Base-by-base conservation (phyloP, 208 protist genomes). In the Leishmania lainsoni region DNA sequence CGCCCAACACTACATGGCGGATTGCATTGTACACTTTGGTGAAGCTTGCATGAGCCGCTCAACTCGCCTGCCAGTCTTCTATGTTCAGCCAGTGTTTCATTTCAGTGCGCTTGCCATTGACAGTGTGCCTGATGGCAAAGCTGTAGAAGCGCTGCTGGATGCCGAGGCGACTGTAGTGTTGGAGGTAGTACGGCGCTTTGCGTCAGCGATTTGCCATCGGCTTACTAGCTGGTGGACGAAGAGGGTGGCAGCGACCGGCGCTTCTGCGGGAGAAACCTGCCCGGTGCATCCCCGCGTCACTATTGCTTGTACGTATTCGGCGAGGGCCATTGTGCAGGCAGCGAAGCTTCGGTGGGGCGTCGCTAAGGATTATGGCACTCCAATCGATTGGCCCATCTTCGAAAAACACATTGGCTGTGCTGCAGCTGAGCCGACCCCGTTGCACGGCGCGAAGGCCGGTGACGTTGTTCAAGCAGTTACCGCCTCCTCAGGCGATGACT, bases 1-100 rank as follows among this genome's bases (percentile, higher is more conserved):
- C 0, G 93, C 96, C 14, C 91, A 95, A 81, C 96, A 98, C 80
- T 94, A 95, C 85, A 52, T 73, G 29, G 85, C 86, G 17, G 92
- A 98, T 42, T 94, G 88, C 75, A 95, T 98, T 76, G 86, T 98
- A 74, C 95, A 98, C 85, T 98, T 96, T 88, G 96, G 96, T 5
- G 86, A 94, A 29, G 92, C 95, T 26, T 98, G 96, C 86, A 91
- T 96, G 86, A 98, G 92, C 77, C 85, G 86, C 54, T 91, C 89
- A n/a, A 91, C 91, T 16, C 86, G 93, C 16, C 87, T 97, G 42
- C 95, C 95, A 14, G 91, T 97, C 3, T 89, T 93, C 70, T 97
- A 97, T 74, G 81, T 97, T 0, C 90, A 95, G 16, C 85, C 90
- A 4, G 59, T 65, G 20, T 95, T 95, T 80, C 59, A 82, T 42